These are phyloP conservation scores for Corchorus olitorius DNA, from an alignment of 345 rosid genomes.

Conservation along the genomic window DNA sequence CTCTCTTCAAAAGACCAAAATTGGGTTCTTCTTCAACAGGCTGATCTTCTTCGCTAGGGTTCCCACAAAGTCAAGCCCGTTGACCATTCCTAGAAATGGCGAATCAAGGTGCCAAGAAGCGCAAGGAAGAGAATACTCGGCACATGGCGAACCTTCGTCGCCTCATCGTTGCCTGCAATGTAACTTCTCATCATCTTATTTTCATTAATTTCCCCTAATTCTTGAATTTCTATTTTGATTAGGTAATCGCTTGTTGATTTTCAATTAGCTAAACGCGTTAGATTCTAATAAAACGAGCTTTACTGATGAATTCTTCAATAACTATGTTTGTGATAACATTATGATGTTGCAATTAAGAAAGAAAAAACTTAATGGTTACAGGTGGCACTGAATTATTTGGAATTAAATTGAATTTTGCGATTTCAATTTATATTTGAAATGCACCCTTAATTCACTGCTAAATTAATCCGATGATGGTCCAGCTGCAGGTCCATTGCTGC, in stretches of 20 bases:
- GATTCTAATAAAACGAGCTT: neutral
- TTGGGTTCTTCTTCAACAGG: neutral
- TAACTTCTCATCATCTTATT: slow-evolving; percentile 24
- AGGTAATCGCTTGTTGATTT: neutral
- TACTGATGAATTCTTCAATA: neutral
- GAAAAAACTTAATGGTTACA: neutral
- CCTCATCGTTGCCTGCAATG: slow-evolving; percentile 75
- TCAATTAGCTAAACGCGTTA: neutral
- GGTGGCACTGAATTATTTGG: neutral
- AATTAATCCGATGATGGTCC: neutral
- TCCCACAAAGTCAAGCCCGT: neutral
- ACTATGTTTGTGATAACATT: neutral
- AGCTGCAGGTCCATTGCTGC: neutral
- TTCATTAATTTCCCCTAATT: neutral
- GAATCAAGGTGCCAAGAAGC: slow-evolving; percentile 95
- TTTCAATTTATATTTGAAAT: neutral
- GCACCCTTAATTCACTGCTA: neutral
- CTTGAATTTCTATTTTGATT: neutral
- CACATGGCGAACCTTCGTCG: slow-evolving; percentile 70
- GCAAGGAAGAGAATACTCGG: slow-evolving; percentile 79
- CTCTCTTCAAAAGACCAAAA: too few relatives aligned
- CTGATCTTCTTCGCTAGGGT: neutral
- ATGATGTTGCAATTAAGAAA: neutral
- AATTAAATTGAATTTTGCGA: neutral
- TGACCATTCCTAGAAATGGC: slow-evolving; percentile 50